Percentiles rank a stretch among this genome's conserved stretches.
phyloP scores from a whole-genome alignment of 768 basidiomycete genomes.

The Coprinellus aureogranulatus region DNA sequence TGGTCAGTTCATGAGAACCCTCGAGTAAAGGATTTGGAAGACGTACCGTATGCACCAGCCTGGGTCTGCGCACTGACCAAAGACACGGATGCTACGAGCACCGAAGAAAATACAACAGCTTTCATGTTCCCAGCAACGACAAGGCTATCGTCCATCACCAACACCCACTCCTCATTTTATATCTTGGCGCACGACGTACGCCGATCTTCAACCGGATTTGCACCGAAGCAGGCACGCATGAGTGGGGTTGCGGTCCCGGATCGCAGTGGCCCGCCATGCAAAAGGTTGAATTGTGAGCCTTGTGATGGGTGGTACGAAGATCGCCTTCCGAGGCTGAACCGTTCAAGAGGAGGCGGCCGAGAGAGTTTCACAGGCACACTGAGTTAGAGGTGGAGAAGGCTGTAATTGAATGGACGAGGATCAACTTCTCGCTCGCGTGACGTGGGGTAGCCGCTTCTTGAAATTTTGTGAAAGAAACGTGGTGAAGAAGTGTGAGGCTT shows the following conservation, averaged over 20 bases:
- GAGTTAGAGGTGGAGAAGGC: too few species aligned
- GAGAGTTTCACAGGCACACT: too few species aligned
- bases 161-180: not conserved
- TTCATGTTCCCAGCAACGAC: not conserved
- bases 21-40: not conserved
- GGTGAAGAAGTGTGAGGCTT: too few species aligned
- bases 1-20: too few species aligned
- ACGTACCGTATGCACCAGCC: conserved; percentile 5
- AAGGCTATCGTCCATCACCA: not conserved
- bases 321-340: not conserved
- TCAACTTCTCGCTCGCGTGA: too few species aligned
- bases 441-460: too few species aligned
- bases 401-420: too few species aligned
- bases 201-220: conserved; percentile 6
- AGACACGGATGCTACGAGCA: not conserved
- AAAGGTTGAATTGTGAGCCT: not conserved
- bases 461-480: too few species aligned
- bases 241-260: not conserved
- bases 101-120: not conserved
- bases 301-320: not conserved
- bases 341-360: not conserved
- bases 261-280: not conserved
- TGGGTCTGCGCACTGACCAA: not conserved
- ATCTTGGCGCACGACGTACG: not conserved
- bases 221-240: not conserved